Percentiles rank a stretch among this genome's conserved stretches.
Evolutionary conservation across 495 filamentous ascomycete genomes (phyloP).

Genomic region (Penicillium mononematosum): DNA sequence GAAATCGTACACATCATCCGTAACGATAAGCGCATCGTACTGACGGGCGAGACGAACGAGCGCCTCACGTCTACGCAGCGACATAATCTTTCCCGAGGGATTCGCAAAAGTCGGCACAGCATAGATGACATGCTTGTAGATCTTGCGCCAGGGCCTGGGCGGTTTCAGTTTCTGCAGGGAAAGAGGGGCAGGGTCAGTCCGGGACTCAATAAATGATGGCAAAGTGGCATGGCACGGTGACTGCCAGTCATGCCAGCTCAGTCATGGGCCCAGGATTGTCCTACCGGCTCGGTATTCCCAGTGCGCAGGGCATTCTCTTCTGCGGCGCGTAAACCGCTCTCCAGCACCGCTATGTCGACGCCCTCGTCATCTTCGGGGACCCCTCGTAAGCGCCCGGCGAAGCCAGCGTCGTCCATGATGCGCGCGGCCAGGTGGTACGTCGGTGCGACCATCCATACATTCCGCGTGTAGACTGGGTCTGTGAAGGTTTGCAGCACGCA

Average conservation of each 20-base stretch:
- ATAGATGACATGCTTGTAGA: conserved; percentile 84
- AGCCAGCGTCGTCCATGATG: conserved; percentile 78
- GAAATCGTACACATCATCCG: conserved; percentile 90
- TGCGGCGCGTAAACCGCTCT: conserved; percentile 43
- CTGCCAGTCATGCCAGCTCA: neutral
- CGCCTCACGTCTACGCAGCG: conserved; percentile 54
- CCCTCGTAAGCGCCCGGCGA: conserved; percentile 57
- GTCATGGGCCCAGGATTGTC: conserved; percentile 8
- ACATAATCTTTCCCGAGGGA: conserved; percentile 73
- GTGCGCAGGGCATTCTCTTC: conserved; percentile 32
- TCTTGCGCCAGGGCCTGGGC: conserved; percentile 53
- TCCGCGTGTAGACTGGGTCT: conserved; percentile 70
- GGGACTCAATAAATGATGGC: neutral
- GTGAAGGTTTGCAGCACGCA: conserved; percentile 71
- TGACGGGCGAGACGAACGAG: conserved; percentile 68
- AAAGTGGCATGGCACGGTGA: neutral
- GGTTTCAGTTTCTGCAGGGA: conserved; percentile 40
- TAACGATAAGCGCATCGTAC: conserved; percentile 74
- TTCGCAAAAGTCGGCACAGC: conserved; percentile 80
- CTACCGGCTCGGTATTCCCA: conserved; percentile 43
- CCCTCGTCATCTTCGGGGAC: conserved; percentile 75
- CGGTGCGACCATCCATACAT: conserved; percentile 77
- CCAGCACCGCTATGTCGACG: conserved; percentile 61
- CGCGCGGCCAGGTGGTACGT: conserved; percentile 76
- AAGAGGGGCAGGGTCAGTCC: conserved; percentile 16